Base-by-base conservation (phyloP, 495 filamentous ascomycete species). In the Aspergillus mulundensis region DNA sequence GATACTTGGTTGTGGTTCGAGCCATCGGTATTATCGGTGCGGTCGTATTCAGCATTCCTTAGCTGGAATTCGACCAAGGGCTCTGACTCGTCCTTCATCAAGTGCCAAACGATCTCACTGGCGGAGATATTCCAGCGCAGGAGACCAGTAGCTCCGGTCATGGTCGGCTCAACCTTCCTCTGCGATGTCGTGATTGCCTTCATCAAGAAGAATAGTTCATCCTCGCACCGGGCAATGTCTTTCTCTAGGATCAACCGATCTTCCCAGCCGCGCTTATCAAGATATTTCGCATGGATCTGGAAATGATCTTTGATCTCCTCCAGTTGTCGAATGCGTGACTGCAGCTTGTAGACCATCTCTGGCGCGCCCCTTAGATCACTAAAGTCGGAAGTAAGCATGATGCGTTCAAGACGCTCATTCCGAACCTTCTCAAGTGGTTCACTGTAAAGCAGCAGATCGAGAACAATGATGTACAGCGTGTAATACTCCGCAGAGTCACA, bases 181-280 rank as follows among this genome's bases (percentile, higher is more conserved):
- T 99, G 94, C 8, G 91, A 91, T 3, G 92, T 93, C 0, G 93
- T 99, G 70, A 99, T 97, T 19, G 94, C 94, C 62, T 99, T 97
- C 95, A 97, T 97, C 81, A 97, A 87, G 75, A 99, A 99, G 77
- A 99, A 99, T 32, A 99, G 73, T 71, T 99, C 95, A 64, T 99
- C 95, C 65, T 97, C 95, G 65, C 88, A 97, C 46, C 81, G 83
- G 16, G 88, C 81, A 51, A 99, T 76, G 64, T 99, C 94, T 40
- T 88, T 85, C 63, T 97, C 94, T 21, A 99, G 81, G 7, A 83
- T 66, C 59, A 96, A 73, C 30, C 91, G 83, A 67, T 96, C 91
- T 58, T 93, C 82, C 93, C 94, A 97, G 11, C 91, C 92, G 64
- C 89, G 84, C 61, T 85, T 86, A 64, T 97, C 95, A 41, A 99